A percentile compares a stretch with the other conserved stretches of the same genome.
Conservation (phyloP, 306 rosid genomes). For the Vigna reflexopilosa region DNA sequence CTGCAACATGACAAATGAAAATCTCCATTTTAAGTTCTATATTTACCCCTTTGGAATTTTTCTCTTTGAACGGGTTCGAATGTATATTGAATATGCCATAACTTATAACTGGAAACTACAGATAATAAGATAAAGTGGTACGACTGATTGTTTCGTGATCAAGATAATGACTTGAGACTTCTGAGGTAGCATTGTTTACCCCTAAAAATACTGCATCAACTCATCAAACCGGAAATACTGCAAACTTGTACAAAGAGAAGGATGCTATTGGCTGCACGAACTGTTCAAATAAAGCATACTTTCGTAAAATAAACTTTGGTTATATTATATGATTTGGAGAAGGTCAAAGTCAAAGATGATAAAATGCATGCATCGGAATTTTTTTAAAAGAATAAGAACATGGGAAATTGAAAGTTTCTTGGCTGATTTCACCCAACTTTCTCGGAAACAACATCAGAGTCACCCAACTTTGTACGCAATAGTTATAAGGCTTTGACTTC, state of each 20-base stretch:
- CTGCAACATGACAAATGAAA: background rate
- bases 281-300: background rate
- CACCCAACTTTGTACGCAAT: too few species aligned
- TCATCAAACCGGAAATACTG: background rate
- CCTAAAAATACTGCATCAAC: background rate
- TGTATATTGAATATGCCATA: background rate
- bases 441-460: background rate
- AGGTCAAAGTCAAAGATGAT: background rate
- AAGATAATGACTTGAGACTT: background rate
- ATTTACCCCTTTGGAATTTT: background rate
- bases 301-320: background rate
- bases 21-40: background rate
- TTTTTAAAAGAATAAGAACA: background rate
- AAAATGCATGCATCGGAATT: background rate
- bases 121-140: background rate
- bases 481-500: too few species aligned
- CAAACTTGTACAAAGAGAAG: background rate
- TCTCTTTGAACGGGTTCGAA: background rate
- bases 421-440: background rate
- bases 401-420: background rate
- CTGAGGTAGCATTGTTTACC: background rate
- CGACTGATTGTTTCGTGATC: background rate
- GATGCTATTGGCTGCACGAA: background rate
- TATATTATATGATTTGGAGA: background rate
- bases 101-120: background rate